phyloP scores from a whole-genome alignment of 208 protist species.

The Lotmaria passim region DNA sequence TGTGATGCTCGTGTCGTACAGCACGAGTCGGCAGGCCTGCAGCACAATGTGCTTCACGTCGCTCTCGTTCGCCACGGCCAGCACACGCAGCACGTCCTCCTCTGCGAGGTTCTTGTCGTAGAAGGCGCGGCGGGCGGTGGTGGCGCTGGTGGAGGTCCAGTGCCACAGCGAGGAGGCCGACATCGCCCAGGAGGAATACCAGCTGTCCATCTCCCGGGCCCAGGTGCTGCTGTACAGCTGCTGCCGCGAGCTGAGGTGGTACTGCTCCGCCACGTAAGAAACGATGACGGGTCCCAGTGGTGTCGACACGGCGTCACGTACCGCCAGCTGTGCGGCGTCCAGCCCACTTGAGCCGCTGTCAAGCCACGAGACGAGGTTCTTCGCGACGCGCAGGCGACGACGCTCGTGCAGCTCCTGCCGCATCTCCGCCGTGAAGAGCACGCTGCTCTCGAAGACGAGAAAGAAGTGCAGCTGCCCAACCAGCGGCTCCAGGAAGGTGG shows the following conservation, averaged over 20 bases:
- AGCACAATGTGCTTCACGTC: conserved; percentile 50
- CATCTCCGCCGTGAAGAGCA: conserved; percentile 33
- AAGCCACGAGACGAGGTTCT: conserved; percentile 45
- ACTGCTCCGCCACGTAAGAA: conserved; percentile 58
- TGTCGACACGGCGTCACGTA: conserved; percentile 63
- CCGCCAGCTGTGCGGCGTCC: conserved; percentile 9
- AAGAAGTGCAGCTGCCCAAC: conserved; percentile 50
- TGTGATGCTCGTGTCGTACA: conserved; percentile 52
- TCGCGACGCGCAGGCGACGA: conserved; percentile 52
- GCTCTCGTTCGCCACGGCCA: conserved; percentile 37
- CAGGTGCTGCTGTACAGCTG: conserved; percentile 33
- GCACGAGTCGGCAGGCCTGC: conserved; percentile 44
- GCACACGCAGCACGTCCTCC: conserved; percentile 40
- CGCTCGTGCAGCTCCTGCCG: conserved; percentile 38
- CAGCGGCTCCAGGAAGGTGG: conserved; percentile 51
- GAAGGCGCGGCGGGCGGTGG: conserved; percentile 25
- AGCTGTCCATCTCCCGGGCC: conserved; percentile 55
- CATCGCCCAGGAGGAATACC: conserved; percentile 39
- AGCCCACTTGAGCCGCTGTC: conserved; percentile 34
- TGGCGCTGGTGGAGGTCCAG: conserved; percentile 26
- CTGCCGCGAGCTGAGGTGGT: conserved; percentile 48
- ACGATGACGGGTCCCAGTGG: conserved; percentile 45
- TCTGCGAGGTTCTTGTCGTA: conserved; percentile 36
- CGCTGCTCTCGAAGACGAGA: conserved; percentile 31
- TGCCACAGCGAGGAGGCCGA: conserved; percentile 33